Percentiles rank a stretch among this genome's conserved stretches.
Evolutionary conservation across 306 rosid genomes (phyloP).

Genomic region (Mimosa pudica): DNA sequence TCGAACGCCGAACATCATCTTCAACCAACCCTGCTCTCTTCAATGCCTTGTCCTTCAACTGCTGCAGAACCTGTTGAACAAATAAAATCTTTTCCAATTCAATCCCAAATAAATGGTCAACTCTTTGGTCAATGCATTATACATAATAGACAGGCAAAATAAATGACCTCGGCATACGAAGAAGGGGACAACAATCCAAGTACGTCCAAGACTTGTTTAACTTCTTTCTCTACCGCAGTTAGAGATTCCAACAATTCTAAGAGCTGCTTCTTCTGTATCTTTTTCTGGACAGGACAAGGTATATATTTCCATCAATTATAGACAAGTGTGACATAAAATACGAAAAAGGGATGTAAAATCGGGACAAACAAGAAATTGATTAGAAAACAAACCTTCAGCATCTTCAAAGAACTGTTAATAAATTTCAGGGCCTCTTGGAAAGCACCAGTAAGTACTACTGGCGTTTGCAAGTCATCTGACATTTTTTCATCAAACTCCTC

Average conservation of each 20-base stretch:
- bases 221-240: conserved; percentile 60
- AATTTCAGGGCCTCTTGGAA: conserved; percentile 84
- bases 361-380: conserved; percentile 6
- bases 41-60: conserved; percentile 79
- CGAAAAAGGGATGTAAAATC: conserved; percentile 6
- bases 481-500: conserved; percentile 76
- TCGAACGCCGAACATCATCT: conserved; percentile 58
- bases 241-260: conserved; percentile 63
- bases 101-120: neutral
- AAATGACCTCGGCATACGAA: conserved; percentile 69
- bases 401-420: conserved; percentile 64
- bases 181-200: conserved; percentile 65
- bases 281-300: conserved; percentile 53
- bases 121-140: neutral
- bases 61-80: conserved; percentile 68
- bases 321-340: neutral
- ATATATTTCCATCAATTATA: conserved; percentile 24
- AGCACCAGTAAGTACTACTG: conserved; percentile 75
- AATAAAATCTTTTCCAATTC: conserved; percentile 18
- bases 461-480: conserved; percentile 93
- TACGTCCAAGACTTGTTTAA: conserved; percentile 49
- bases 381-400: conserved; percentile 60
- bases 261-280: conserved; percentile 63
- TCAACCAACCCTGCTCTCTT: conserved; percentile 73
- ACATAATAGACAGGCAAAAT: neutral